phyloP scores from a whole-genome alignment of 352 stramenopile genomes.

The Phytophthora constricta region DNA sequence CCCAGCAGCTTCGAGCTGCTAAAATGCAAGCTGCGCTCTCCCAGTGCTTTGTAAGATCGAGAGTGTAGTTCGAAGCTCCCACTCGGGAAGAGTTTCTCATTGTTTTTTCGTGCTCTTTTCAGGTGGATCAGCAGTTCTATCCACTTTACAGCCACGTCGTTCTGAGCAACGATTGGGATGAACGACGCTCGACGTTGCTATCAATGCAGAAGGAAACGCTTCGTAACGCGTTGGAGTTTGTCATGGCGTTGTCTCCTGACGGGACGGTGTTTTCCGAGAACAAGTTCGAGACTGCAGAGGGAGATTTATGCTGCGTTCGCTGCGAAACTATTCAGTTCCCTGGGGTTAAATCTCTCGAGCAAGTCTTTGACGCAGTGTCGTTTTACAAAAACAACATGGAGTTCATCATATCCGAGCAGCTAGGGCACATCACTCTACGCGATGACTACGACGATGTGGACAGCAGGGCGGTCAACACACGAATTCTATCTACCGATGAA shows the following conservation, averaged over 20 bases:
- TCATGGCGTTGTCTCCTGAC: conserved; percentile 23
- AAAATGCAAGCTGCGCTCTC: neutral
- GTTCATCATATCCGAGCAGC: conserved; percentile 46
- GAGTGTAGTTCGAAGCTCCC: no score
- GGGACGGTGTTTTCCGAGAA: conserved; percentile 31
- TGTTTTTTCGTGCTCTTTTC: neutral
- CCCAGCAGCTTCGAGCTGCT: neutral
- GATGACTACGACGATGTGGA: conserved; percentile 44
- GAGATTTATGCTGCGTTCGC: conserved; percentile 37
- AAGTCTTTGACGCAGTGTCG: conserved; percentile 46
- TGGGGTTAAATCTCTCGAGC: conserved; percentile 29
- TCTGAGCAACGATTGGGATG: conserved; percentile 23
- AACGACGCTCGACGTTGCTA: conserved; percentile 24
- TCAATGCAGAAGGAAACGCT: conserved; percentile 30
- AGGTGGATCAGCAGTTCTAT: conserved; percentile 21
- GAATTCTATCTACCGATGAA: conserved; percentile 32
- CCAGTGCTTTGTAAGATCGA: neutral
- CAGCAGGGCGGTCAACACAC: conserved; percentile 26
- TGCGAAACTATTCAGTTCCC: conserved; percentile 46
- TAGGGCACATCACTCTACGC: conserved; percentile 44
- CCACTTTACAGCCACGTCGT: conserved; percentile 36
- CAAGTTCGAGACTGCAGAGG: conserved; percentile 28
- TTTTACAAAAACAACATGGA: conserved; percentile 53
- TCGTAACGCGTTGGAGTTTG: conserved; percentile 26
- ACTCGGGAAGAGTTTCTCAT: neutral